Base-by-base conservation (phyloP, 163 green algal species). In the Chlorella variabilis region DNA sequence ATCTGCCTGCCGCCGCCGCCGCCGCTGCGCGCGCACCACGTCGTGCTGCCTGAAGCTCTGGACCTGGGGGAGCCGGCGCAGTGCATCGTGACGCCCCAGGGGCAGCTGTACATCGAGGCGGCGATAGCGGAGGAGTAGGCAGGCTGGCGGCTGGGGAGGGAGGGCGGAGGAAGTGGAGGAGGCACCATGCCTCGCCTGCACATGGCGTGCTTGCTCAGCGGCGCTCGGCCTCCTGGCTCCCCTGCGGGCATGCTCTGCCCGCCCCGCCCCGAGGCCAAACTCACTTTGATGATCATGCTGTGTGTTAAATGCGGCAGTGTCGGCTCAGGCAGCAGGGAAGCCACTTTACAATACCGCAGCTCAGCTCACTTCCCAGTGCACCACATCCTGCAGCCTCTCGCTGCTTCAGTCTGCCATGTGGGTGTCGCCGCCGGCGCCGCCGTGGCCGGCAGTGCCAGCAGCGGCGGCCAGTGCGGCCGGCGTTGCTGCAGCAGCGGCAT, bases 341-440 rank as follows among this genome's bases (percentile, higher is more conserved):
- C n/a, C n/a, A n/a, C n/a, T n/a, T n/a, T n/a, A n/a, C n/a, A n/a
- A n/a, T n/a, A n/a, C n/a, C n/a, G n/a, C n/a, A n/a, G n/a, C n/a
- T n/a, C n/a, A n/a, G n/a, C n/a, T n/a, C n/a, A n/a, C n/a, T n/a
- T n/a, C n/a, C n/a, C n/a, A n/a, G n/a, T n/a, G n/a, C n/a, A n/a
- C n/a, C n/a, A n/a, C n/a, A n/a, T n/a, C n/a, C n/a, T n/a, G n/a
- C n/a, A n/a, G n/a, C n/a, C n/a, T n/a, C n/a, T n/a, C n/a, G n/a
- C n/a, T n/a, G n/a, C n/a, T n/a, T n/a, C n/a, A 79, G 23, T 79
- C 71, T 56, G 71, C 54, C 71, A 79, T 79, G 18, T 63, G 20
- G 18, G 15, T 9, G 54, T 63, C 54, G 54, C 54, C 54, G 18
- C 54, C 15, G 42, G 38, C 38, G 38, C 67, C 39, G 23, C 23